Evolutionary conservation across 352 stramenopile species (phyloP).

Genomic region (Blastocystis sp.): DNA sequence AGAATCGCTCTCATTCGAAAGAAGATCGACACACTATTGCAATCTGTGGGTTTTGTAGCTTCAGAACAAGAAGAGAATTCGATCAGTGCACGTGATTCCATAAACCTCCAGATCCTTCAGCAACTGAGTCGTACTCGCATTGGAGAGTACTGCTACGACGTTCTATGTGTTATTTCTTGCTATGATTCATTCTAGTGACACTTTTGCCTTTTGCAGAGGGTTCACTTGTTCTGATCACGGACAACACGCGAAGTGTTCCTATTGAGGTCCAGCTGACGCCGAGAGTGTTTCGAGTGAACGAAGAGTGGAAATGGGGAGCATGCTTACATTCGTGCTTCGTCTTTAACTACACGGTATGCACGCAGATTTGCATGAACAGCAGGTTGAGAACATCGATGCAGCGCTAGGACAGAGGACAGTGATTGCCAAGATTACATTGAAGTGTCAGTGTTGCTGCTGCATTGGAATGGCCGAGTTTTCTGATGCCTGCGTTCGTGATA

Average conservation of each 20-base stretch:
- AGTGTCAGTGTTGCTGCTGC: neutral
- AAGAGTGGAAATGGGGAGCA: neutral
- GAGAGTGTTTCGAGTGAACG: neutral
- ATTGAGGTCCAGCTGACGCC: neutral
- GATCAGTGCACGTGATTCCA: too few species aligned
- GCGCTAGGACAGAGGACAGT: too few species aligned
- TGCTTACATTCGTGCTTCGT: neutral
- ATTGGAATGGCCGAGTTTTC: neutral
- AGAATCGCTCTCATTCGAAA: too few species aligned
- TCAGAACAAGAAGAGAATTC: neutral
- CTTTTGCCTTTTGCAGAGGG: neutral
- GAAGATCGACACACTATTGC: too few species aligned
- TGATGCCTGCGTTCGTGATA: neutral
- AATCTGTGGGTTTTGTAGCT: neutral
- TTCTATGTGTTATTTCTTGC: neutral
- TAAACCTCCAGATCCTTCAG: neutral
- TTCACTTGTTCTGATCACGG: neutral
- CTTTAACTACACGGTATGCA: constrained; percentile 3
- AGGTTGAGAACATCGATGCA: too few species aligned
- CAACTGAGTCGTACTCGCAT: neutral
- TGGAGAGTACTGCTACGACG: constrained; percentile 41
- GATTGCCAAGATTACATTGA: neutral
- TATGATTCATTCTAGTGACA: neutral
- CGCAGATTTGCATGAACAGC: too few species aligned
- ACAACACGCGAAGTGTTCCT: neutral